Evolutionary conservation across 2,329 filamentous ascomycete genomes (phyloP), one percentile per base, ranked within the genome.

Genomic region (Trichoderma sp.): DNA sequence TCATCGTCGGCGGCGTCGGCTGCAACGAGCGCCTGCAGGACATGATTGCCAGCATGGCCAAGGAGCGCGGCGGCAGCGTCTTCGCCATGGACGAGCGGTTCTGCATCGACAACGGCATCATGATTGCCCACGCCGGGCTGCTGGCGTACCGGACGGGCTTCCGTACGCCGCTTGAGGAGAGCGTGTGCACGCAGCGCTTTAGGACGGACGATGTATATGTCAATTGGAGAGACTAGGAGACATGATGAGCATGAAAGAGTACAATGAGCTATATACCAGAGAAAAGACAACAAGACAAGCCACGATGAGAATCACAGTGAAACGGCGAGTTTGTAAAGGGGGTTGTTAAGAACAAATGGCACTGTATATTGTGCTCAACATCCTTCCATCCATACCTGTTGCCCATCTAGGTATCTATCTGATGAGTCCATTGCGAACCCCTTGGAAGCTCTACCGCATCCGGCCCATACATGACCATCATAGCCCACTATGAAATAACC

Each of bases 31-130:
- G 95, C 4, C 76, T 99, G 70, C 95, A 99, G 80, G 88, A 96
- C 72, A 99, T 99, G 95, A 99, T 99, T 95, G 93, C 92, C 17
- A 82, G 90, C 54, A 99, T 99, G 95, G 94, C 93, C 17, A 82
- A 82, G 51, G 93, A 97, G 76, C 82, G 95, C 44, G 92, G 93
- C 61, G 95, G 95, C 4, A 93, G 88, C 72, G 92, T 98, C 3
- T 97, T 91, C 78, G 93, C 95, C 26, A 98, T 94, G 0, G 95
- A 99, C 75, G 95, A 99, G 81, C 84, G 95, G 52, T 99, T 97
- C 76, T 99, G 95, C 76, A 99, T 99, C 71, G 95, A 99, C 78
- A 99, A 99, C 73, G 95, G 95, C 56, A 98, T 99, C 74, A 99
- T 99, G 95, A 99, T 99, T 80, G 95, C 95, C 1, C 94, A 99